phyloP scores from a whole-genome alignment of 2,329 filamentous ascomycete genomes.

The Fusarium xylarioides region DNA sequence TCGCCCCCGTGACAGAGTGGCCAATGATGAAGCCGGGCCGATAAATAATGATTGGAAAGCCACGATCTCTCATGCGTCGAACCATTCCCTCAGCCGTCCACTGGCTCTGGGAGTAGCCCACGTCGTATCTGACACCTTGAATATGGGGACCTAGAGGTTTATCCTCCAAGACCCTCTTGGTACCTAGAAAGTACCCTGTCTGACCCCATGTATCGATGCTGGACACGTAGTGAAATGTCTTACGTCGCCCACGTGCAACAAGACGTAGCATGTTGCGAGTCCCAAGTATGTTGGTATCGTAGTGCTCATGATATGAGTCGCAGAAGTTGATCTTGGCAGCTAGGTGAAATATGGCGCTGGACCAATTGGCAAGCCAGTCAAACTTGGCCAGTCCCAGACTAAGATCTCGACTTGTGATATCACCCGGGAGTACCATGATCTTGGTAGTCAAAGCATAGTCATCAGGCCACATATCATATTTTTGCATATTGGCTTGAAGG shows the following conservation, averaged over 20 bases:
- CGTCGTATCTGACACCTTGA: not conserved
- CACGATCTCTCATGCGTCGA: not conserved
- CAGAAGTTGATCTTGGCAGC: conserved; percentile 5
- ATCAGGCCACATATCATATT: not conserved
- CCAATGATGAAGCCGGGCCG: conserved; percentile 1
- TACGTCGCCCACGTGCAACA: not conserved
- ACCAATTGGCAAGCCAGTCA: not conserved
- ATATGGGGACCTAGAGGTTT: not conserved
- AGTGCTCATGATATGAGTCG: conserved; percentile 2
- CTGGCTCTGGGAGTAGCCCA: not conserved
- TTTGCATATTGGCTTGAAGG: not conserved
- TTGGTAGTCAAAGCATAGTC: not conserved
- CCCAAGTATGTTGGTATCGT: not conserved
- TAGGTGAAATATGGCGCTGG: not conserved
- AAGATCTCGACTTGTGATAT: not conserved
- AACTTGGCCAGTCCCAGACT: not conserved
- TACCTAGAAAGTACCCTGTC: not conserved
- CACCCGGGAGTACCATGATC: not conserved
- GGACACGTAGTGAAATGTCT: not conserved
- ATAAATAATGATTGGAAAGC: not conserved
- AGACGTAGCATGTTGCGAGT: not conserved
- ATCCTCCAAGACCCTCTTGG: not conserved
- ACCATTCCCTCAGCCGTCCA: conserved; percentile 1
- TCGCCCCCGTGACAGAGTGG: not conserved
- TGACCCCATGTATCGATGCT: conserved; percentile 6